Evolutionary conservation across 2,329 filamentous ascomycete genomes (phyloP).

Genomic region (Nectriaceae sp.): DNA sequence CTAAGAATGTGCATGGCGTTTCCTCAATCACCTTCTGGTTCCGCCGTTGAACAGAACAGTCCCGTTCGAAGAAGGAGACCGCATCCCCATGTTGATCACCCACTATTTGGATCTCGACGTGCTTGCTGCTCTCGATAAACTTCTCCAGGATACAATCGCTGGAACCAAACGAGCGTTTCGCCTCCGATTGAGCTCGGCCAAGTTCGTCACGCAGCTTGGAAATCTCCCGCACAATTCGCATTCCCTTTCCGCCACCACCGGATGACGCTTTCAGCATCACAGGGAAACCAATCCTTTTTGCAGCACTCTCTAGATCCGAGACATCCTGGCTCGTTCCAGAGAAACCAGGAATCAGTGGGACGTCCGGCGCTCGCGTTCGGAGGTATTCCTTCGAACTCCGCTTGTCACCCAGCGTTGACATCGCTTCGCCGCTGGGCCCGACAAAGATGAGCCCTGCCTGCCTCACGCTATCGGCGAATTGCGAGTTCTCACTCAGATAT

Average conservation of each 20-base stretch:
- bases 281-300: conserved; percentile 31
- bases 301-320: conserved; percentile 7
- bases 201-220: conserved; percentile 19
- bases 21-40: conserved; percentile 51
- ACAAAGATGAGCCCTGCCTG: conserved; percentile 57
- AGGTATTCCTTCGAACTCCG: conserved; percentile 20
- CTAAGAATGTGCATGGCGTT: conserved; percentile 16
- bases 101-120: conserved; percentile 49
- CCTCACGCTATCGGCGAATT: conserved; percentile 55
- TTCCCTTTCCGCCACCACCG: conserved; percentile 45
- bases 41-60: conserved; percentile 47
- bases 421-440: conserved; percentile 54
- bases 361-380: conserved; percentile 13
- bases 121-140: conserved; percentile 38
- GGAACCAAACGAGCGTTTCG: conserved; percentile 37
- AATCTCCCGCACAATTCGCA: conserved; percentile 27
- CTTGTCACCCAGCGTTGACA: conserved; percentile 22
- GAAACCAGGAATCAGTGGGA: conserved; percentile 18
- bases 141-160: conserved; percentile 40
- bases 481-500: conserved; percentile 45
- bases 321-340: conserved; percentile 10
- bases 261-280: conserved; percentile 46
- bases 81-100: conserved; percentile 42
- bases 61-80: conserved; percentile 41
- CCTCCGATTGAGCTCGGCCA: conserved; percentile 35